Percentiles rank a stretch among this genome's conserved stretches.
phyloP scores from a whole-genome alignment of 352 stramenopile species.

The Globisporangium rhizosaccharum region DNA sequence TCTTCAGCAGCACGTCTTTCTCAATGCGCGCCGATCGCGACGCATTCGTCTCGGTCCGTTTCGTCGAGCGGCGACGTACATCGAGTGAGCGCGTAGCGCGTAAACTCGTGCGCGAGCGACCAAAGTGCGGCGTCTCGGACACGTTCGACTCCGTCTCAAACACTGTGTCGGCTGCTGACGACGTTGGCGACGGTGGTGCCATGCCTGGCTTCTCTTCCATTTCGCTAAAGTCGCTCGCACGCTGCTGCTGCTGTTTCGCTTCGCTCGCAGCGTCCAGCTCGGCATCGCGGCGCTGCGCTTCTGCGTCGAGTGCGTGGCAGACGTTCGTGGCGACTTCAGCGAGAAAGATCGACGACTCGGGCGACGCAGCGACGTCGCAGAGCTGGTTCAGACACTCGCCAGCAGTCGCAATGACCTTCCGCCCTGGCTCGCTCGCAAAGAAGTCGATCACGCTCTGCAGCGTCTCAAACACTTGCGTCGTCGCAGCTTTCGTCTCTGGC shows the following conservation, averaged over 20 bases:
- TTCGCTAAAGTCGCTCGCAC: conserved; percentile 1
- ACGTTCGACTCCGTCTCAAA: conserved; percentile 53
- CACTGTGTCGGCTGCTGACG: conserved; percentile 44
- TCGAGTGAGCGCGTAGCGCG: neutral
- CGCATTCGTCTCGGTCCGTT: conserved; percentile 21
- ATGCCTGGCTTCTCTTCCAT: conserved; percentile 16
- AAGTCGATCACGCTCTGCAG: conserved; percentile 73
- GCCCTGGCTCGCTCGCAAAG: conserved; percentile 54
- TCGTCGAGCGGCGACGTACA: neutral
- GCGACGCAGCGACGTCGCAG: conserved; percentile 55
- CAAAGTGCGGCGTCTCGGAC: conserved; percentile 2
- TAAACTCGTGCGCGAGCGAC: neutral
- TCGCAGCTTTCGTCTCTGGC: conserved; percentile 60
- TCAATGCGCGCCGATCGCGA: conserved; percentile 64
- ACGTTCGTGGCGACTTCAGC: conserved; percentile 71
- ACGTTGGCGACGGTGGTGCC: conserved; percentile 27
- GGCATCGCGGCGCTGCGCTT: conserved; percentile 30
- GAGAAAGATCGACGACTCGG: conserved; percentile 70
- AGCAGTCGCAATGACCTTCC: conserved; percentile 45
- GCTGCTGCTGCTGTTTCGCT: neutral
- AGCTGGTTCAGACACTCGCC: conserved; percentile 46
- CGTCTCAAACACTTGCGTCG: conserved; percentile 51
- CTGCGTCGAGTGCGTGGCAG: conserved; percentile 57
- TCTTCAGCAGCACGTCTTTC: conserved; percentile 66
- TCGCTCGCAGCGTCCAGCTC: conserved; percentile 1